These are phyloP conservation scores for Vitis rotundifolia DNA, from an alignment of 164 flowering plant species.

Conservation along the genomic window DNA sequence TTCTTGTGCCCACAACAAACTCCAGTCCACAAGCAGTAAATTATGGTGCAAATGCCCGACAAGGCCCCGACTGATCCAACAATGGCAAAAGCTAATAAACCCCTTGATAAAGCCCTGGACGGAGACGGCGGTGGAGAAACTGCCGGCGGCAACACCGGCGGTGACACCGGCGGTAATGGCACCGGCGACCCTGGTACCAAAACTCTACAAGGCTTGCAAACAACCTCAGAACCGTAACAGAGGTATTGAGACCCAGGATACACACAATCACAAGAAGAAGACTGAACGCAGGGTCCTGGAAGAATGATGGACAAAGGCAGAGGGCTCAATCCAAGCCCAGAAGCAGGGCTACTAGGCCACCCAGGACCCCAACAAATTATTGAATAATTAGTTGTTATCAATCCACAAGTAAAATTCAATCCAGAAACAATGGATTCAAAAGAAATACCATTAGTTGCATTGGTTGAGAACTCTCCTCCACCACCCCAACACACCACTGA, in stretches of 20 bases:
- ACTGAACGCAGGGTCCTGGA: conserved; percentile 74
- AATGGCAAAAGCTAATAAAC: conserved; percentile 69
- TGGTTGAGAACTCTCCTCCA: conserved; percentile 20
- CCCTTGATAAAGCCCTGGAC: conserved; percentile 31
- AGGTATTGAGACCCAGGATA: conserved; percentile 47
- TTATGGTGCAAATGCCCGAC: conserved; percentile 53
- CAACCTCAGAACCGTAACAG: conserved; percentile 60
- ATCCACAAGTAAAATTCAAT: conserved; percentile 71
- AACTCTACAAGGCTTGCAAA: conserved; percentile 50
- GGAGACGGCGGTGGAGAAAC: conserved; percentile 21
- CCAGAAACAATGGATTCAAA: conserved; percentile 69
- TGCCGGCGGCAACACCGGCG: conserved; percentile 9
- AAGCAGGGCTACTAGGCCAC: conserved; percentile 25
- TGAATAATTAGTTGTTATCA: conserved; percentile 52
- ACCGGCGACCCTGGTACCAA: neutral
- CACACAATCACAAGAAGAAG: conserved; percentile 49
- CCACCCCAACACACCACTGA: conserved; percentile 81
- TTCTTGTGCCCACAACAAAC: conserved; percentile 75
- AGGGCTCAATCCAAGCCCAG: conserved; percentile 18
- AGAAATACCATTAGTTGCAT: conserved; percentile 22
- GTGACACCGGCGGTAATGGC: neutral
- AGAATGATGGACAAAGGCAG: conserved; percentile 38
- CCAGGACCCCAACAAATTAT: conserved; percentile 85
- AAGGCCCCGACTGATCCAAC: conserved; percentile 76
- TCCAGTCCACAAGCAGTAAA: conserved; percentile 80